phyloP scores from a whole-genome alignment of 768 basidiomycete species.

The Suillus subluteus region DNA sequence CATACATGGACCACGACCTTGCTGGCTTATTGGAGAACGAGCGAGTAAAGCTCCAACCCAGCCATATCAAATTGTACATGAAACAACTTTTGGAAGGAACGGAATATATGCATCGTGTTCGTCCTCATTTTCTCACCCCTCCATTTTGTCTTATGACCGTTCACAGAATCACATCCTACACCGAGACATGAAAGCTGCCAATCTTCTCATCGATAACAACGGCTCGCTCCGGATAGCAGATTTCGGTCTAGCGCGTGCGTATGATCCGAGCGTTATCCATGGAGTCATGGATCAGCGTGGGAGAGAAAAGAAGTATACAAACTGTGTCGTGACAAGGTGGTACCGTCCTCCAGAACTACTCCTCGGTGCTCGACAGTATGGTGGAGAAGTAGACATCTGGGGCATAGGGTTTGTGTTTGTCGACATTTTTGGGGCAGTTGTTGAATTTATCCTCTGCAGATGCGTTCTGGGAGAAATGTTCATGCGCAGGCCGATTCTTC shows the following conservation, averaged over 20 bases:
- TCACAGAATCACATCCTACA: conserved; percentile 92
- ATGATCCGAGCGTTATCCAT: conserved; percentile 52
- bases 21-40: conserved; percentile 94
- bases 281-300: conserved; percentile 44
- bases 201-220: conserved; percentile 87
- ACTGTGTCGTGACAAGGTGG: conserved; percentile 95
- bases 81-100: conserved; percentile 95
- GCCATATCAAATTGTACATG: conserved; percentile 95
- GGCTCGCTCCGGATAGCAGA: conserved; percentile 91
- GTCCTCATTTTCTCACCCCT: conserved; percentile 31
- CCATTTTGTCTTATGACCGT: conserved; percentile 14
- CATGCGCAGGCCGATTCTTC: conserved; percentile 80
- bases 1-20: conserved; percentile 99
- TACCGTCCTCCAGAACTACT: conserved; percentile 93
- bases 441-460: conserved; percentile 40
- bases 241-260: conserved; percentile 92
- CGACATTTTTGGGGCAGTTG: neutral
- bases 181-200: conserved; percentile 99
- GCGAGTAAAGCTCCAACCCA: conserved; percentile 77
- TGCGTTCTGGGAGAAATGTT: conserved; percentile 99
- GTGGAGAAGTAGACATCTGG: conserved; percentile 97
- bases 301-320: conserved; percentile 82
- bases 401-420: conserved; percentile 88
- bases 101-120: conserved; percentile 91
- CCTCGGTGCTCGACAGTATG: conserved; percentile 86